phyloP scores from a whole-genome alignment of 352 stramenopile genomes.

The Phytophthora sansomeana region DNA sequence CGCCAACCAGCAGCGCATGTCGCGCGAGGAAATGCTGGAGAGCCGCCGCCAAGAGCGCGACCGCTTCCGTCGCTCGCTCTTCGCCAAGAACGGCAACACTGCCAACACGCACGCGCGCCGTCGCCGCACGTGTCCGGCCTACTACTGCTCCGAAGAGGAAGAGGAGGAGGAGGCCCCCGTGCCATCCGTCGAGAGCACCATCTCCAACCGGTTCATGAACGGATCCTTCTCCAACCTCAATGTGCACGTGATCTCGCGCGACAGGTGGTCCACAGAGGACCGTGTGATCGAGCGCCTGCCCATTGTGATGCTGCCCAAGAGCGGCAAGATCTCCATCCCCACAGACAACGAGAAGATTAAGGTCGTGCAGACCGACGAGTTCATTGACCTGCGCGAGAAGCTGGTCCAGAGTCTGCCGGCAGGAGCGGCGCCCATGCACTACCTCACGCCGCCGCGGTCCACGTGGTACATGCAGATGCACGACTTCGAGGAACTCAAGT shows the following conservation, averaged over 20 bases:
- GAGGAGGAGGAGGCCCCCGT: constrained; percentile 65
- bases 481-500: constrained; percentile 70
- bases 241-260: constrained; percentile 77
- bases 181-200: constrained; percentile 79
- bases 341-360: constrained; percentile 84
- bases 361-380: constrained; percentile 72
- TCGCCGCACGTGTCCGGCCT: constrained; percentile 51
- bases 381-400: constrained; percentile 67
- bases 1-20: constrained; percentile 42
- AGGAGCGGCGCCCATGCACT: constrained; percentile 36
- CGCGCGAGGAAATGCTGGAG: constrained; percentile 82
- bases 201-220: constrained; percentile 86
- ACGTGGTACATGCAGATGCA: constrained; percentile 90
- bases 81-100: constrained; percentile 44
- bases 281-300: constrained; percentile 64
- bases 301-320: constrained; percentile 77
- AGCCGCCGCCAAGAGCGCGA: constrained; percentile 69
- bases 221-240: constrained; percentile 79
- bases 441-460: constrained; percentile 77
- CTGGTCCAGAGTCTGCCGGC: constrained; percentile 55
- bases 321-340: constrained; percentile 66
- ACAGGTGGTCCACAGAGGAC: constrained; percentile 77
- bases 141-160: constrained; percentile 75
- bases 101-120: constrained; percentile 11
- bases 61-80: constrained; percentile 69